Percentiles rank a stretch among this genome's conserved stretches.
Conservation (phyloP, 495 filamentous ascomycete species). For the Penicillium silybi region DNA sequence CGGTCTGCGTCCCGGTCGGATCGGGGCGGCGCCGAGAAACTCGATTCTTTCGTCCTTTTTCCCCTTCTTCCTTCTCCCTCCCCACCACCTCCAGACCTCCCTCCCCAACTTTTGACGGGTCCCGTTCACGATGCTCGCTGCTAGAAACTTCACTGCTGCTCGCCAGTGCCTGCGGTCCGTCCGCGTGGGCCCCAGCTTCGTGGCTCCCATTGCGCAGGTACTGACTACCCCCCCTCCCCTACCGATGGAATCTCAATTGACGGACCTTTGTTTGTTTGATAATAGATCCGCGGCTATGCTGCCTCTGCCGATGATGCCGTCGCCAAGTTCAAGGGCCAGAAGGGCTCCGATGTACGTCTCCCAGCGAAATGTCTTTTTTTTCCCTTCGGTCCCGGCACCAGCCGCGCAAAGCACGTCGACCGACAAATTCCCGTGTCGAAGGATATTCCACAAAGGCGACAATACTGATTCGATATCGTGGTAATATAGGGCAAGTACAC, state of each 20-base stretch:
- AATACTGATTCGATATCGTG: conserved; percentile 12
- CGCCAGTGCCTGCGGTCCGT: conserved; percentile 54
- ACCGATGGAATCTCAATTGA: conserved; percentile 8
- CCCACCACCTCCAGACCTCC: conserved; percentile 8
- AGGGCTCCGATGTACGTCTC: conserved; percentile 71
- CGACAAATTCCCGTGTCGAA: conserved; percentile 1
- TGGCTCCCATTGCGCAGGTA: conserved; percentile 52
- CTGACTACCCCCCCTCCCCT: conserved; percentile 11
- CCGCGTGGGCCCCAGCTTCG: conserved; percentile 44
- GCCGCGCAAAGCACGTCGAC: conserved; percentile 12
- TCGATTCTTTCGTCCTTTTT: conserved; percentile 25
- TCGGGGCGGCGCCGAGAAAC: conserved; percentile 38
- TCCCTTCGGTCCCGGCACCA: conserved; percentile 18
- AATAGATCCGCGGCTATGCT: conserved; percentile 48
- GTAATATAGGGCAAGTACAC: conserved; percentile 77
- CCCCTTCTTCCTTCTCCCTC: conserved; percentile 25
- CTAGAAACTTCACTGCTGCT: conserved; percentile 52
- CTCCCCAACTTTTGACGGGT: conserved; percentile 18
- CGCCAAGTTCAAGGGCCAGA: conserved; percentile 87
- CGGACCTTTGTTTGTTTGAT: conserved; percentile 22
- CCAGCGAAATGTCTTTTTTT: conserved; percentile 19
- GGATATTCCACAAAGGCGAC: conserved; percentile 1
- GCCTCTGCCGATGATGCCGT: conserved; percentile 63
- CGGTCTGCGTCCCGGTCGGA: conserved; percentile 36
- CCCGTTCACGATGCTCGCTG: conserved; percentile 53